Percentiles rank a stretch among this genome's conserved stretches.
Evolutionary conservation across 495 filamentous ascomycete species (phyloP).

Genomic region (Penicillium simplicissimum): DNA sequence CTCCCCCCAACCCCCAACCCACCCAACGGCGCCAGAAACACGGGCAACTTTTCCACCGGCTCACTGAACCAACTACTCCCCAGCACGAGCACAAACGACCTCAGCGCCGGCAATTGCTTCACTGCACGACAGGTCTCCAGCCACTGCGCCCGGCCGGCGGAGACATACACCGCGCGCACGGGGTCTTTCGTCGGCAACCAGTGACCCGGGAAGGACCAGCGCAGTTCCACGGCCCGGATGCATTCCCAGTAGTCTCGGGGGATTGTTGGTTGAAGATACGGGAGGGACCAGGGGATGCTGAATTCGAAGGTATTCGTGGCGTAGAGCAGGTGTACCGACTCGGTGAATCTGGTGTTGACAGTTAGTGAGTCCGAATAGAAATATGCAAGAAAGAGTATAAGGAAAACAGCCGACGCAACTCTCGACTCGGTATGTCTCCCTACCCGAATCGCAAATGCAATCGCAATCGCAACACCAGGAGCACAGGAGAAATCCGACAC

Average conservation of each 20-base stretch:
- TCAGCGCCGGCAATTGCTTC: constrained; percentile 26
- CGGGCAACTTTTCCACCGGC: constrained; percentile 41
- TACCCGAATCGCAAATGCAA: not conserved
- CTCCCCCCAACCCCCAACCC: constrained; percentile 22
- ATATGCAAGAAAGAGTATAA: not conserved
- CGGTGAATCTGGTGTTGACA: constrained; percentile 32
- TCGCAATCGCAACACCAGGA: not conserved
- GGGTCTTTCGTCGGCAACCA: constrained; percentile 51
- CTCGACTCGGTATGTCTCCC: not conserved
- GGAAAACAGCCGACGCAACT: not conserved
- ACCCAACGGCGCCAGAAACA: constrained; percentile 44
- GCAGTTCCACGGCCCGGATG: constrained; percentile 43
- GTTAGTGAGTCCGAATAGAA: not conserved
- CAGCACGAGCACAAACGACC: constrained; percentile 40
- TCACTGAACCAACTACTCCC: constrained; percentile 47
- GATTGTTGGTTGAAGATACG: constrained; percentile 46
- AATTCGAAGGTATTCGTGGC: constrained; percentile 45
- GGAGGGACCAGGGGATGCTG: constrained; percentile 49
- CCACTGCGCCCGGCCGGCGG: constrained; percentile 46
- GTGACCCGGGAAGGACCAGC: constrained; percentile 50
- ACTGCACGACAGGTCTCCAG: constrained; percentile 41
- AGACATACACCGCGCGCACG: constrained; percentile 46
- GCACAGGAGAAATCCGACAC: not conserved
- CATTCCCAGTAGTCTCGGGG: constrained; percentile 32
- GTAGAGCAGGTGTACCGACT: constrained; percentile 45